Base-by-base conservation (phyloP, 805 yeast species). In the Kuraishia ogatae region DNA sequence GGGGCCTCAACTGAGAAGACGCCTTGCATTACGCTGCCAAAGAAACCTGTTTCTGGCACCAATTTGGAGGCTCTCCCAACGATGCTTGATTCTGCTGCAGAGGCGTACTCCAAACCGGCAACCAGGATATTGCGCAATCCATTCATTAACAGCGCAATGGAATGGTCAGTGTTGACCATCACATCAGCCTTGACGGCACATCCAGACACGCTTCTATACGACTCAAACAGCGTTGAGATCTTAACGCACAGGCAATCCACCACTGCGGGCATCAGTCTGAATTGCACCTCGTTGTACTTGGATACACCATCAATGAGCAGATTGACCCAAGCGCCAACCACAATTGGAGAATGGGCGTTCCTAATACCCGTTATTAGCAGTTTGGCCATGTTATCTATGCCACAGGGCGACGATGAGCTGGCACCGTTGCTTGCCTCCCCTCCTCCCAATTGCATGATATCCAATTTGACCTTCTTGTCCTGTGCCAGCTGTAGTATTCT, bases 1-100 rank as follows among this genome's bases (percentile, higher is more conserved):
- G 86, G 87, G 0, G 88, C 75, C 59, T 88, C 96, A 15, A 83
- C 80, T 55, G 81, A 85, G 63, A 88, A 86, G 0, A 88, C 96
- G 1, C 94, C 94, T 58, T 85, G 87, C 54, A 88, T 86, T 23
- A 84, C 86, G 54, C 79, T 78, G 0, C 85, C 85, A 52, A 87
- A 74, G 68, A 85, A 79, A 21, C 89, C 81, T 23, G 78, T 66
- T 48, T 79, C 81, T 43, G 59, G 61, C 2, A 47, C 55, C 11
- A 50, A 15, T 20, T 35, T 52, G 48, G 39, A 23, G 13, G 3
- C 66, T 63, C 13, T 64, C 62, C 50, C 57, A 11, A 63, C 65
- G 3, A 64, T 57, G 3, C 55, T 50, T 4, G 62, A 55, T 50
- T 59, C 59, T 7, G 59, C 59, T 50, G 67, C 71, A 48, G 62